phyloP scores from a whole-genome alignment of 1,284 basidiomycete genomes.

The Psilocybe mexicana region DNA sequence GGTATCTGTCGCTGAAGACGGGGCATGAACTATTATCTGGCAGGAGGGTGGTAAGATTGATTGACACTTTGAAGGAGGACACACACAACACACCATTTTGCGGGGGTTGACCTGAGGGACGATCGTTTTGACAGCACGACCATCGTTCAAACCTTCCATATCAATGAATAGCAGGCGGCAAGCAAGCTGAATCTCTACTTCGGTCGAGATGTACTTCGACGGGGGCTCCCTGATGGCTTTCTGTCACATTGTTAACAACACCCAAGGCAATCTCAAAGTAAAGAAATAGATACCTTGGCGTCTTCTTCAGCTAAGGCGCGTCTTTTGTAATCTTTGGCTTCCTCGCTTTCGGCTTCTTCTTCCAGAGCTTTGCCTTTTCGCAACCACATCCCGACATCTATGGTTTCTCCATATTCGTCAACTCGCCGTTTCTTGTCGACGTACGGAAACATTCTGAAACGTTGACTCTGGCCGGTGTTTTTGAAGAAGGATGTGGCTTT shows the following conservation, averaged over 20 bases:
- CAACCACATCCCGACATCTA: conserved; percentile 94
- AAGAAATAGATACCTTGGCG: conserved; percentile 54
- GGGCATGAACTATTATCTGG: conserved; percentile 88
- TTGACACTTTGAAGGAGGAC: not conserved
- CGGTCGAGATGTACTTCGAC: conserved; percentile 85
- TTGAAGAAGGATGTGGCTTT: conserved; percentile 86
- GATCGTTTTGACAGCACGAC: conserved; percentile 94
- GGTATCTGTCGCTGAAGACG: conserved; percentile 62
- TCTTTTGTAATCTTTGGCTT: conserved; percentile 73
- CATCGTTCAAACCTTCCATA: conserved; percentile 95
- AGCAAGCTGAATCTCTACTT: conserved; percentile 74
- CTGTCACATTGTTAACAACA: conserved; percentile 35
- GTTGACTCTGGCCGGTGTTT: conserved; percentile 65
- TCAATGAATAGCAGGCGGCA: conserved; percentile 92
- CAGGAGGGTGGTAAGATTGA: conserved; percentile 10
- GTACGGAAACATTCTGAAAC: conserved; percentile 97
- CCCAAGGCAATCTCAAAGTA: not conserved
- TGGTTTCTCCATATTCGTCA: conserved; percentile 94
- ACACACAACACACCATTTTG: conserved; percentile 60
- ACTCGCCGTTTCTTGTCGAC: conserved; percentile 91
- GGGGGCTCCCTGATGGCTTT: conserved; percentile 81
- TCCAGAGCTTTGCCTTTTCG: conserved; percentile 87
- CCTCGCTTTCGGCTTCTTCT: conserved; percentile 83
- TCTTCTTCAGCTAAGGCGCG: conserved; percentile 78
- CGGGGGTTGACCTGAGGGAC: conserved; percentile 96